phyloP scores from a whole-genome alignment of 2,329 filamentous ascomycete species.

The Aspergillus hortae region DNA sequence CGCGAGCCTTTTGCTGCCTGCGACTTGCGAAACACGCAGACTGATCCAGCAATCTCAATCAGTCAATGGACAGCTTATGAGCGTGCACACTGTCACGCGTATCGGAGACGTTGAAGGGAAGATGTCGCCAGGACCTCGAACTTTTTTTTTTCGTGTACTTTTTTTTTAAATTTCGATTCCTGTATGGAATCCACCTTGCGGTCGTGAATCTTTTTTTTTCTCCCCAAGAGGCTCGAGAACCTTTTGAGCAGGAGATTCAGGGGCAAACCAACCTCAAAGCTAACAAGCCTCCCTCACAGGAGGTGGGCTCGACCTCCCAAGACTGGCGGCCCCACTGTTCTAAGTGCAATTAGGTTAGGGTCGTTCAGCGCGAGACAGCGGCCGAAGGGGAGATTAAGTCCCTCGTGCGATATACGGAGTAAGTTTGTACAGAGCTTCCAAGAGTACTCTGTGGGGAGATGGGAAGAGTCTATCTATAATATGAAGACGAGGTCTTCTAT shows the following conservation, averaged over 20 bases:
- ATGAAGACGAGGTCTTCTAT: too few species aligned
- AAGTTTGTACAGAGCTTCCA: too few species aligned
- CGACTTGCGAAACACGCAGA: not conserved
- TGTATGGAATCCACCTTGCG: too few species aligned
- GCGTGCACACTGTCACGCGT: not conserved
- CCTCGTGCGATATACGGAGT: not conserved
- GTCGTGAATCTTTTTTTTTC: too few species aligned
- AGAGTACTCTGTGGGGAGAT: too few species aligned
- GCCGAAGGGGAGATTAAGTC: not conserved
- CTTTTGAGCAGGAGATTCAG: slow-evolving; percentile 16
- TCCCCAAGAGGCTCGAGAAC: slow-evolving; percentile 6
- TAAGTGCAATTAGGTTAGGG: slow-evolving; percentile 10
- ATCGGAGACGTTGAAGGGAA: not conserved
- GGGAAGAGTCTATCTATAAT: too few species aligned
- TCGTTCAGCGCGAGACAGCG: not conserved
- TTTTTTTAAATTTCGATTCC: not conserved
- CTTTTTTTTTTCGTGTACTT: not conserved
- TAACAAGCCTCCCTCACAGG: not conserved
- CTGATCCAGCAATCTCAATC: too few species aligned
- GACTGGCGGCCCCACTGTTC: slow-evolving; percentile 10
- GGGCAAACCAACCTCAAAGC: slow-evolving; percentile 10
- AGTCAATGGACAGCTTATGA: too few species aligned
- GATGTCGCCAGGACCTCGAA: not conserved
- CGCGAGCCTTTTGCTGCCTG: not conserved
- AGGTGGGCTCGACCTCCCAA: slow-evolving; percentile 9